phyloP scores from a whole-genome alignment of 148 eudicot species.

The Cornus florida region DNA sequence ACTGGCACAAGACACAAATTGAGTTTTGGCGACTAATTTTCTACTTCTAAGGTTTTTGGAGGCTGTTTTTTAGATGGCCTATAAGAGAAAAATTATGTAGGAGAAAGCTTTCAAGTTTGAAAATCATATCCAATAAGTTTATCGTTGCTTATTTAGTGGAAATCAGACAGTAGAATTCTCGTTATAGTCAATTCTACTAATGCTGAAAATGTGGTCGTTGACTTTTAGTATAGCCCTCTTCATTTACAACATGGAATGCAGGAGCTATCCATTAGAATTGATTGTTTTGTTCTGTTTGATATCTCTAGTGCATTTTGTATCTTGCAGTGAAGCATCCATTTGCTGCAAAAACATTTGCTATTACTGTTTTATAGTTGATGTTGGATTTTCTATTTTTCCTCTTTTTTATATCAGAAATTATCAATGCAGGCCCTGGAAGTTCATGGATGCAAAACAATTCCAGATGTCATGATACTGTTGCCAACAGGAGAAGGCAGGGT shows the following conservation, averaged over 20 bases:
- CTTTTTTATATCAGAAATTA: background rate
- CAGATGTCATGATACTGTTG: constrained; percentile 17
- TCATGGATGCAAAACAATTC: constrained; percentile 62
- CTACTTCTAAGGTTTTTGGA: too few species aligned
- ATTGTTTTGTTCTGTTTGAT: background rate
- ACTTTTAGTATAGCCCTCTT: background rate
- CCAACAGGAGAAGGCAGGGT: constrained; percentile 41
- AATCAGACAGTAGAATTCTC: background rate
- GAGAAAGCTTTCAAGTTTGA: too few species aligned
- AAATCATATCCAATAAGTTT: too few species aligned
- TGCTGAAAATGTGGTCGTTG: background rate
- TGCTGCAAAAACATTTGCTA: background rate
- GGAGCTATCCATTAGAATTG: background rate
- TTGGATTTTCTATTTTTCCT: constrained; percentile 7
- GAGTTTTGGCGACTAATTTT: too few species aligned
- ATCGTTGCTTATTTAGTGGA: background rate
- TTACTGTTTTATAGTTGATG: background rate
- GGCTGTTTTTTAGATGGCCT: too few species aligned
- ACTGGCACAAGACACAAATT: too few species aligned
- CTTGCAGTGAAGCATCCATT: too few species aligned
- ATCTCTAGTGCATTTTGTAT: background rate
- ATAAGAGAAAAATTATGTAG: background rate
- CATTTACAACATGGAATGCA: background rate
- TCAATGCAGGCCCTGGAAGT: constrained; percentile 49
- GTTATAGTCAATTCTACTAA: too few species aligned